Evolutionary conservation across 805 yeast species (phyloP).

Genomic region (Cyberlindnera nakhonratchasimensis): DNA sequence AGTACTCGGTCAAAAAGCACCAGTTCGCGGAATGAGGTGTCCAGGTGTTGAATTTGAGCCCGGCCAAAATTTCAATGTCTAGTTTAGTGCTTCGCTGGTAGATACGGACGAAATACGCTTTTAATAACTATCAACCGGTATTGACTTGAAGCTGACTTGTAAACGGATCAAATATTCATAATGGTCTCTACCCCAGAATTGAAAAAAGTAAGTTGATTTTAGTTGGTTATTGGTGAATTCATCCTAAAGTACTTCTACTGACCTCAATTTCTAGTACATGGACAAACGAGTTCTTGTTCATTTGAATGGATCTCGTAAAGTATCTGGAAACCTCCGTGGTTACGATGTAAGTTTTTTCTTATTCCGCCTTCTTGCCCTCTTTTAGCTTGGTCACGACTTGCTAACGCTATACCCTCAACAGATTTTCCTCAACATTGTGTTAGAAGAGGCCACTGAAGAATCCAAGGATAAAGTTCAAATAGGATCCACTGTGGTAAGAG

Average conservation of each 20-base stretch:
- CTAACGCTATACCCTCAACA: slow-evolving; percentile 15
- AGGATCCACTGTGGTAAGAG: slow-evolving; percentile 73
- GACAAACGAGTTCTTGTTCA: slow-evolving; percentile 72
- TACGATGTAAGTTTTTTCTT: slow-evolving; percentile 56
- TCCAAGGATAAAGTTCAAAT: slow-evolving; percentile 42
- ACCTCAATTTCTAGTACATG: slow-evolving; percentile 64
- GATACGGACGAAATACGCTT: too few species aligned
- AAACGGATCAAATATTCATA: too few species aligned
- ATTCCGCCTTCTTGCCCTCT: neutral
- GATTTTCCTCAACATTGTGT: slow-evolving; percentile 66
- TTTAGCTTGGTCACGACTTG: neutral
- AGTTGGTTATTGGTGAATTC: too few species aligned
- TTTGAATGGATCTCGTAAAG: slow-evolving; percentile 72
- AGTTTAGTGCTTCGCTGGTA: too few species aligned
- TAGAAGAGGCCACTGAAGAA: slow-evolving; percentile 69
- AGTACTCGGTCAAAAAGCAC: slow-evolving; percentile 1
- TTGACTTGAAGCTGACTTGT: too few species aligned
- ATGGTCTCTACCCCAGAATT: slow-evolving; percentile 66
- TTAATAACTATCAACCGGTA: too few species aligned
- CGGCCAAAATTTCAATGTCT: neutral
- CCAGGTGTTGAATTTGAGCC: too few species aligned
- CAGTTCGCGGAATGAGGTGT: slow-evolving; percentile 4
- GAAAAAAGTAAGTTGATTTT: slow-evolving; percentile 41
- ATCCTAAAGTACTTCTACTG: slow-evolving; percentile 7
- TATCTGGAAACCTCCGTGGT: slow-evolving; percentile 81